Conservation (phyloP, 2,329 filamentous ascomycete genomes). For the Fusarium nematophilum region DNA sequence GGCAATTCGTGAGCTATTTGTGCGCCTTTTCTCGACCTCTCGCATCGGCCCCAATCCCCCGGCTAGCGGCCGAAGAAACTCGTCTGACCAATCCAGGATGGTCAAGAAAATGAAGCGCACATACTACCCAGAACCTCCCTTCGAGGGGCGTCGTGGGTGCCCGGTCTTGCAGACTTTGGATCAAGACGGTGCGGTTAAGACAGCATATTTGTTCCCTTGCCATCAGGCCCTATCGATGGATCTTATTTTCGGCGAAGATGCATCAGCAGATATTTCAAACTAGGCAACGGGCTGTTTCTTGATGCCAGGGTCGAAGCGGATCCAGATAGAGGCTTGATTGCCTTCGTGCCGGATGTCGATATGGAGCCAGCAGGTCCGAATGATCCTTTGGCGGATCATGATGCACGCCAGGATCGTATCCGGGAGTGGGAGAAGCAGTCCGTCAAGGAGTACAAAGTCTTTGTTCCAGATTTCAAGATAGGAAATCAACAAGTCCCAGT, state of each 20-base stretch:
- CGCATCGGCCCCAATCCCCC: too few species aligned
- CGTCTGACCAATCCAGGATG: too few species aligned
- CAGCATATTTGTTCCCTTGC: slow-evolving; percentile 1
- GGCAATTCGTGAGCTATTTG: too few species aligned
- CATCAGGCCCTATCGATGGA: neutral
- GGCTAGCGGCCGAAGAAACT: too few species aligned
- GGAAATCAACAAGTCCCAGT: too few species aligned
- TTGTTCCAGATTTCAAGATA: too few species aligned
- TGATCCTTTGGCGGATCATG: neutral
- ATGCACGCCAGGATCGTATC: neutral
- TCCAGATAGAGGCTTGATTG: neutral
- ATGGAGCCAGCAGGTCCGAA: neutral
- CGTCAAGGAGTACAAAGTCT: slow-evolving; percentile 5
- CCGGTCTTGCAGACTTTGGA: too few species aligned
- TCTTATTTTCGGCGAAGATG: slow-evolving; percentile 7
- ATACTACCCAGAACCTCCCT: too few species aligned
- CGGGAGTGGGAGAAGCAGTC: neutral
- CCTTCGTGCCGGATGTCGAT: slow-evolving; percentile 9
- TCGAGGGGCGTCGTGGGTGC: too few species aligned
- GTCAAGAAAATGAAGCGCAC: too few species aligned
- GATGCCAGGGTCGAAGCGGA: neutral
- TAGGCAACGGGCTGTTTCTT: slow-evolving; percentile 3
- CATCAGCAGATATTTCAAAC: neutral
- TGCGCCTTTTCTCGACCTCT: too few species aligned
- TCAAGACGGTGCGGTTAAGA: too few species aligned